Evolutionary conservation across 2,329 filamentous ascomycete genomes (phyloP), one percentile per base, ranked within the genome.

Genomic region (Lasiodiplodia hormozganensis): DNA sequence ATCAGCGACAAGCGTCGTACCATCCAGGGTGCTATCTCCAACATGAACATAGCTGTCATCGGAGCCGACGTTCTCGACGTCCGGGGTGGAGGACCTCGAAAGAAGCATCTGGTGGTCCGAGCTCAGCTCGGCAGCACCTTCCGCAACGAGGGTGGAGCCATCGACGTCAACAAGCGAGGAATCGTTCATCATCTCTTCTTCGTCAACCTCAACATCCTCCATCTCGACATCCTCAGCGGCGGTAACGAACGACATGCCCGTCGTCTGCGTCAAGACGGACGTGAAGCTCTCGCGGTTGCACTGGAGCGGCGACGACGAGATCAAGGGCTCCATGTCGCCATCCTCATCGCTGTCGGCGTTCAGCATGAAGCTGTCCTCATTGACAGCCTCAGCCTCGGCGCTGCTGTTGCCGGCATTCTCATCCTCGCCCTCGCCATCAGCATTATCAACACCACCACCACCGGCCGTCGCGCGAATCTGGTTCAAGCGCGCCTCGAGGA

Each of bases 241-340:
- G 11, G 60, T 64, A 14, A 52, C 47, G 31, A 64, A 64, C 60
- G 60, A 64, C n/a, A 7, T 21, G 18, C n/a, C 47, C 28, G 58
- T 62, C 18, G 43, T n/a, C 3, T 47, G 18, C 40, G 58, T 49
- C 58, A 62, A 18, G 16, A 52, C 47, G 43, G 60, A 64, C 8
- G 8, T n/a, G 11, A 64, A 18, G 47, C 60, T 64, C 12, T 23
- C 5, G 25, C 60, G 54, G 21, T 38, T 58, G 12, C 11, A 16
- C 10, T 2, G 2, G 5, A 2, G 4, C 14, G 14, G n/a, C n/a
- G 21, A 25, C 23, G 16, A 8, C 25, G 16, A 36, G 4, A 36
- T 21, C 21, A 28, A 11, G 7, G 21, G 11, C 36, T n/a, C 34
- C 12, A 56, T n/a, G 51, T 21, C 28, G 16, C 40, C 31, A n/a